Evolutionary conservation across 306 rosid genomes (phyloP).

Genomic region (Trifolium subterraneum): DNA sequence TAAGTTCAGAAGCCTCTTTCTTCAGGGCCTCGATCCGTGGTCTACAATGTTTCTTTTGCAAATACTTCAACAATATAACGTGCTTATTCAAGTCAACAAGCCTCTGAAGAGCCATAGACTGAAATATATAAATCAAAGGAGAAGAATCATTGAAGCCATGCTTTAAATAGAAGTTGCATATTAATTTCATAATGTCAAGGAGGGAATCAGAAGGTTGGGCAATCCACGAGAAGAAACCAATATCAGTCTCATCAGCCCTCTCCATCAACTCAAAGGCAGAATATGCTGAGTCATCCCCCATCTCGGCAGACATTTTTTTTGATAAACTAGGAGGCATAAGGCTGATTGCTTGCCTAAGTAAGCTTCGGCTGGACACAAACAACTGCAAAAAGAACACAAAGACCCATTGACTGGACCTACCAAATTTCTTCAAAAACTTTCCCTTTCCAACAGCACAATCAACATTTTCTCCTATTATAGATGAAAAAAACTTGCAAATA

Average conservation of each 20-base stretch:
- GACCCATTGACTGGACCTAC: constrained; percentile 70
- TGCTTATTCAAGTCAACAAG: constrained; percentile 81
- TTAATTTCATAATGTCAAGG: constrained; percentile 59
- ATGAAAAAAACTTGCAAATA: constrained; percentile 58
- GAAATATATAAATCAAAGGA: constrained; percentile 70
- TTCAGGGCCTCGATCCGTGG: constrained; percentile 54
- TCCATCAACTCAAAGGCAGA: constrained; percentile 76
- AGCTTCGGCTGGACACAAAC: constrained; percentile 73
- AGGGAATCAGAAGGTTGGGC: constrained; percentile 75
- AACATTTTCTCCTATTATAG: constrained; percentile 53
- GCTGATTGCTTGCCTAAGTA: constrained; percentile 70
- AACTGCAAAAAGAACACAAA: constrained; percentile 76
- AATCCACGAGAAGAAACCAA: constrained; percentile 77
- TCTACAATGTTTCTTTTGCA: constrained; percentile 58
- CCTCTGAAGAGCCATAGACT: constrained; percentile 83
- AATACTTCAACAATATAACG: constrained; percentile 64
- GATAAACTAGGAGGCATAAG: constrained; percentile 72
- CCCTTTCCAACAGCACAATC: constrained; percentile 48
- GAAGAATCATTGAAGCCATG: constrained; percentile 47
- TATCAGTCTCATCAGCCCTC: constrained; percentile 67
- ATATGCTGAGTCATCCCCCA: constrained; percentile 64
- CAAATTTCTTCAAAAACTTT: constrained; percentile 52
- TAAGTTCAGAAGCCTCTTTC: constrained; percentile 79
- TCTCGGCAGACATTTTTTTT: constrained; percentile 67
- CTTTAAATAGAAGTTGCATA: constrained; percentile 61